phyloP scores from a whole-genome alignment of 208 protist genomes.

The Leishmania braziliensis region DNA sequence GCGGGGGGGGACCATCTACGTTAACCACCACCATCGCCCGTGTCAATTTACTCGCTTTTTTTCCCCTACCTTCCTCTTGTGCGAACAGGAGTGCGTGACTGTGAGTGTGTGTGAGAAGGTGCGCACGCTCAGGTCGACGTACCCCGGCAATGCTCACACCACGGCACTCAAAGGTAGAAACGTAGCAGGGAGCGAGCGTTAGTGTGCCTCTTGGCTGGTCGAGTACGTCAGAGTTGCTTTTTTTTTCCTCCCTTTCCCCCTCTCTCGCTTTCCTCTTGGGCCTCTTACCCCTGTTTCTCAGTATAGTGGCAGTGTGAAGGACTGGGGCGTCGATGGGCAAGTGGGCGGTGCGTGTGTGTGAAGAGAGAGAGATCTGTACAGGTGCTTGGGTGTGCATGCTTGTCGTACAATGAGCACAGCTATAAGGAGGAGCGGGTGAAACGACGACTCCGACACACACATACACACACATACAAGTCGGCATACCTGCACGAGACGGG shows the following conservation, averaged over 20 bases:
- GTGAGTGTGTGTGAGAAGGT: background rate
- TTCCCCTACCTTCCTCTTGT: background rate
- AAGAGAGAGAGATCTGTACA: background rate
- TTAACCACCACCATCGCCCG: background rate
- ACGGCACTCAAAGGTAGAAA: background rate
- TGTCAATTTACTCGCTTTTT: background rate
- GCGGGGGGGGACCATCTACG: background rate
- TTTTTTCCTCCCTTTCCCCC: background rate
- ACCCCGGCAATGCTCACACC: background rate
- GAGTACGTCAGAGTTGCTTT: background rate
- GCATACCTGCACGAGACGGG: background rate
- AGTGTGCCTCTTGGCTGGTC: background rate
- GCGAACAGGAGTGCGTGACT: background rate
- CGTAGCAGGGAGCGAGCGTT: background rate
- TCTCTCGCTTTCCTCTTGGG: background rate
- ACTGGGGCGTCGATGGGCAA: background rate
- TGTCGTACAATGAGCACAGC: no score
- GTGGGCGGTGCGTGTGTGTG: background rate
- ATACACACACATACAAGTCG: background rate
- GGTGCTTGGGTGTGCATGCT: background rate
- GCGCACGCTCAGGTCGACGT: background rate
- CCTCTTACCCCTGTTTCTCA: background rate
- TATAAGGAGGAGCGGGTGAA: no score
- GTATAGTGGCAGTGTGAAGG: background rate
- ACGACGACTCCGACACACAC: background rate